phyloP scores from a whole-genome alignment of 441 rosid species.

The Brassica balearica region DNA sequence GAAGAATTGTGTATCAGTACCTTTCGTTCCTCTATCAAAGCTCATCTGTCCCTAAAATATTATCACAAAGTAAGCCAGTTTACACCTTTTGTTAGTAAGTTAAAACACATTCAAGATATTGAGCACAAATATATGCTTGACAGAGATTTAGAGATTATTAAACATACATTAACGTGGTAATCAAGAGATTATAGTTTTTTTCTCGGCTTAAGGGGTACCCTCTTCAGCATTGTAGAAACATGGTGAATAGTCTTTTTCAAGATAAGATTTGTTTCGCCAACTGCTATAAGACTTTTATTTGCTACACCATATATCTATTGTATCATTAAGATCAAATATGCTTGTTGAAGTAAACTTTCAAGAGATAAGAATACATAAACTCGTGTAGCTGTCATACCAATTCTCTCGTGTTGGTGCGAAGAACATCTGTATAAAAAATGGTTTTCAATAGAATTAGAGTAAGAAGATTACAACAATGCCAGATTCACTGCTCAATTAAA shows the following conservation, averaged over 20 bases:
- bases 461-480: background rate
- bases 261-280: background rate
- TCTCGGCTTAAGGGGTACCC: background rate
- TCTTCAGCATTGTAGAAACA: background rate
- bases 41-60: background rate
- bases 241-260: background rate
- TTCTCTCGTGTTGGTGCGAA: background rate
- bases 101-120: background rate
- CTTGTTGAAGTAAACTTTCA: background rate
- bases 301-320: background rate
- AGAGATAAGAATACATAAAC: background rate
- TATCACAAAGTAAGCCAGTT: background rate
- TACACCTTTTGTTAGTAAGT: background rate
- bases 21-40: background rate
- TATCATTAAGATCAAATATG: background rate
- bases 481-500: background rate
- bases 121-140: background rate
- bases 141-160: background rate
- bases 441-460: background rate
- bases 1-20: background rate
- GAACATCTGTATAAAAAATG: background rate
- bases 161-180: background rate
- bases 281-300: background rate
- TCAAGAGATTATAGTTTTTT: no score
- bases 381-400: background rate